A percentile compares a stretch with the other conserved stretches of the same genome.
phyloP scores from a whole-genome alignment of 441 rosid genomes.

The Daphne laureola region DNA sequence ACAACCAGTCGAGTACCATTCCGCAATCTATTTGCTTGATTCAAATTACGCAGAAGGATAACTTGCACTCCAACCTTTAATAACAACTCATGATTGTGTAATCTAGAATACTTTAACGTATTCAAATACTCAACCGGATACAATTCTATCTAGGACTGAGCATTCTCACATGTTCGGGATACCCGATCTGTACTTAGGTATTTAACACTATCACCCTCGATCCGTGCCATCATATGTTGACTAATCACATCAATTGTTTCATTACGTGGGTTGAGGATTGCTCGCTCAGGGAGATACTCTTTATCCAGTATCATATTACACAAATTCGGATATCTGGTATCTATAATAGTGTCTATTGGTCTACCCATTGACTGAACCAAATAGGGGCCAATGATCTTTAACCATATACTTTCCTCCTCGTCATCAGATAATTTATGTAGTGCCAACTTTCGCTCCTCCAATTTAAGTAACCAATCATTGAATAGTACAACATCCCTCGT shows the following conservation, averaged over 20 bases:
- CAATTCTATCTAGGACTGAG: background rate
- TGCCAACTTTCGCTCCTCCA: no score
- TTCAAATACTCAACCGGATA: conserved; percentile 6
- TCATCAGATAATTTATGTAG: no score
- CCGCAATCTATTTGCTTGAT: background rate
- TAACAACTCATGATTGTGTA: background rate
- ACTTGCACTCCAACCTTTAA: background rate
- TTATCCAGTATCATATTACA: background rate
- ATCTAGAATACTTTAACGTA: background rate
- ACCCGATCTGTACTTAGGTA: background rate
- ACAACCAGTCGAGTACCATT: conserved; percentile 7
- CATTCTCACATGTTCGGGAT: background rate
- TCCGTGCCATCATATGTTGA: background rate
- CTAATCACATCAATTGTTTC: background rate
- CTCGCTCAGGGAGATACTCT: background rate
- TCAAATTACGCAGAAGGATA: conserved; percentile 14
- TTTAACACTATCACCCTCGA: background rate
- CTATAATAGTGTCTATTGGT: background rate
- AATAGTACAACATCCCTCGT: no score
- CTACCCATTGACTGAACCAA: background rate
- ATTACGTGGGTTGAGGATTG: background rate
- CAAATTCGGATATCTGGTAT: background rate
- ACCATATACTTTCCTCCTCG: background rate
- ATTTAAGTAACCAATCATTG: no score
- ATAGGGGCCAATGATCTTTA: background rate